phyloP scores from a whole-genome alignment of 352 stramenopile genomes.

The Globisporangium rhizosaccharum region DNA sequence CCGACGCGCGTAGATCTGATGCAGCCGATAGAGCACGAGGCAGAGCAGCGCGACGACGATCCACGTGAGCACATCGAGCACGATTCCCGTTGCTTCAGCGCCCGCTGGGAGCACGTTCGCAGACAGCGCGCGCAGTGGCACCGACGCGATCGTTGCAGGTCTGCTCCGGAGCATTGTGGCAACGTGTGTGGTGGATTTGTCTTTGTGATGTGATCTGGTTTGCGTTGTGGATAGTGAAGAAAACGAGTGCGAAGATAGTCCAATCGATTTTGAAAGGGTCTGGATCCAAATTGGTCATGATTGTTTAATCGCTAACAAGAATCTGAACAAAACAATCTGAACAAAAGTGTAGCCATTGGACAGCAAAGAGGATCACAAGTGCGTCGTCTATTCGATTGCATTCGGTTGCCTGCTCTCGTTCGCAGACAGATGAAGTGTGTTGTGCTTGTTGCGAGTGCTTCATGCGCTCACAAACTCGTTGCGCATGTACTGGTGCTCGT shows the following conservation, averaged over 20 bases:
- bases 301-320: no score
- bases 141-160: not conserved
- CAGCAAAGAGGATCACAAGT: not conserved
- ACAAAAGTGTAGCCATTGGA: not conserved
- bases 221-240: no score
- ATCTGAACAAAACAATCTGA: not conserved
- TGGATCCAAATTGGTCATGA: not conserved
- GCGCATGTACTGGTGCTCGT: not conserved
- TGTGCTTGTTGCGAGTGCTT: not conserved
- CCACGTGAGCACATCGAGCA: constrained; percentile 41
- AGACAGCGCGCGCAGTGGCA: constrained; percentile 4
- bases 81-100: constrained; percentile 15
- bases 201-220: no score
- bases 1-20: constrained; percentile 34
- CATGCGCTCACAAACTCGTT: not conserved
- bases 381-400: not conserved
- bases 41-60: constrained; percentile 36
- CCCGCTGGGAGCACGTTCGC: not conserved
- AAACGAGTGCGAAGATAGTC: no score
- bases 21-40: constrained; percentile 38
- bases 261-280: not conserved
- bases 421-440: not conserved
- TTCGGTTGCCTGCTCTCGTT: constrained; percentile 6
- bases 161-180: not conserved
- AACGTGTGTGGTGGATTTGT: not conserved